A percentile compares a stretch with the other conserved stretches of the same genome.
phyloP scores from a whole-genome alignment of 2,329 filamentous ascomycete genomes.

The Lachnellula cervina region DNA sequence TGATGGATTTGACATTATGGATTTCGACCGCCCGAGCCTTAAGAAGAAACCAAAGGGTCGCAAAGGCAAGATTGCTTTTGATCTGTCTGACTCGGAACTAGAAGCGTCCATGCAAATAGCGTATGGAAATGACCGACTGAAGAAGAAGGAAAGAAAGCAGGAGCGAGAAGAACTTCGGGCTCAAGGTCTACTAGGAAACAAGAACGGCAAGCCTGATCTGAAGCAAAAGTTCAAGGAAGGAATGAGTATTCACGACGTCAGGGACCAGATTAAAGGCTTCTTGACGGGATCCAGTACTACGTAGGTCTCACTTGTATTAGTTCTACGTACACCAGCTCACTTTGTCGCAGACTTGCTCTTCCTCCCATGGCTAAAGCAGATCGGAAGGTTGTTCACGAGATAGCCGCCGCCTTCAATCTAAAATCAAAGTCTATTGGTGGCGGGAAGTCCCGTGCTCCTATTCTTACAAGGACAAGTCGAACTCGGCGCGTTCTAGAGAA shows the following conservation, averaged over 20 bases:
- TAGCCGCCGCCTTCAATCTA: conserved; percentile 70
- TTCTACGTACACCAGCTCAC: conserved; percentile 1
- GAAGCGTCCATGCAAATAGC: conserved; percentile 53
- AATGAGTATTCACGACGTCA: conserved; percentile 65
- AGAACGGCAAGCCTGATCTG: conserved; percentile 47
- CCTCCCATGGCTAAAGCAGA: conserved; percentile 79
- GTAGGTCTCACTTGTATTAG: conserved; percentile 40
- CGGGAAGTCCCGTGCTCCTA: conserved; percentile 67
- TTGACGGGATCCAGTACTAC: conserved; percentile 57
- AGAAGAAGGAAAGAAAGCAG: conserved; percentile 66
- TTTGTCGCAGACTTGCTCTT: conserved; percentile 55
- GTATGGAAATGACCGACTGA: conserved; percentile 64
- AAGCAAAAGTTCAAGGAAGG: conserved; percentile 68
- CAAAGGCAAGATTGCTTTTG: conserved; percentile 46
- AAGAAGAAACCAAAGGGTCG: conserved; percentile 59
- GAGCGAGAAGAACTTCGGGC: conserved; percentile 65
- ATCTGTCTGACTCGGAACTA: conserved; percentile 63
- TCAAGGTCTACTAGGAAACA: conserved; percentile 60
- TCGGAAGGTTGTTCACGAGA: conserved; percentile 73
- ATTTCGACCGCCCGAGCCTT: conserved; percentile 68
- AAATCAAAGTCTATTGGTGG: conserved; percentile 80
- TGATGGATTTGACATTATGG: conserved; percentile 79
- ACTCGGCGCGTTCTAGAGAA: conserved; percentile 59
- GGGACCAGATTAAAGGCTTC: conserved; percentile 68
- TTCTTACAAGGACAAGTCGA: conserved; percentile 67